phyloP scores from a whole-genome alignment of 176 grass and related monocot genomes.

The Phragmites australis region DNA sequence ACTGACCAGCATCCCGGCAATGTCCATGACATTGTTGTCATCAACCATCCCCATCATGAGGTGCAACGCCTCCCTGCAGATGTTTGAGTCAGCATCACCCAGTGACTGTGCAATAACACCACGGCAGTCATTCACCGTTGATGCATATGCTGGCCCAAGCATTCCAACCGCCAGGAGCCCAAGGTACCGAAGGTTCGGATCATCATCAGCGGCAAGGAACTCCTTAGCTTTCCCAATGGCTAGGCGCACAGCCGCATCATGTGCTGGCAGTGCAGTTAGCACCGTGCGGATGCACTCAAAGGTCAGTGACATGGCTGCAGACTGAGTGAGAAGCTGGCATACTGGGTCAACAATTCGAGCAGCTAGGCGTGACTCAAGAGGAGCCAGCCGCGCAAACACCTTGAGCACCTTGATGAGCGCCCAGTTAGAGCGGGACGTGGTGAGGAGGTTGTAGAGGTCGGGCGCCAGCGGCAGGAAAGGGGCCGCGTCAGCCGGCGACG shows the following conservation, averaged over 20 bases:
- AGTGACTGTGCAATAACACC: conserved; percentile 56
- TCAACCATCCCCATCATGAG: conserved; percentile 66
- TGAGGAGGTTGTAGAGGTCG: conserved; percentile 70
- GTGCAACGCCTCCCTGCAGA: conserved; percentile 55
- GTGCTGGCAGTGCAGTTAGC: conserved; percentile 51
- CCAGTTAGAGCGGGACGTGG: conserved; percentile 80
- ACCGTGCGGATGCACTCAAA: conserved; percentile 83
- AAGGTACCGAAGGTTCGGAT: conserved; percentile 90
- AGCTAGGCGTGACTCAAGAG: conserved; percentile 68
- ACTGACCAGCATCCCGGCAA: conserved; percentile 57
- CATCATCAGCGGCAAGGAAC: conserved; percentile 61
- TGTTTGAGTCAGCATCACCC: conserved; percentile 71
- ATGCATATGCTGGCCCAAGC: conserved; percentile 54
- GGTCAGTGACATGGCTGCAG: conserved; percentile 70
- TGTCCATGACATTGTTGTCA: conserved; percentile 56
- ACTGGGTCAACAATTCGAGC: conserved; percentile 68
- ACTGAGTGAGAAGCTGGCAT: conserved; percentile 65
- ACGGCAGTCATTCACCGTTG: conserved; percentile 50
- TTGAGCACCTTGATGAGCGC: conserved; percentile 92
- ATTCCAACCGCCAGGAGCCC: conserved; percentile 72
- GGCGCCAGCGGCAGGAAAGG: conserved; percentile 88
- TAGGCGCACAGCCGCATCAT: conserved; percentile 55
- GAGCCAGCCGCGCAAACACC: conserved; percentile 71
- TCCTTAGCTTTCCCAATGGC: conserved; percentile 79
- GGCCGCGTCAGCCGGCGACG: conserved; percentile 54